A percentile compares a stretch with the other conserved stretches of the same genome.
Conservation (phyloP, 2,329 filamentous ascomycete species). For the Apiospora kogelbergensis region DNA sequence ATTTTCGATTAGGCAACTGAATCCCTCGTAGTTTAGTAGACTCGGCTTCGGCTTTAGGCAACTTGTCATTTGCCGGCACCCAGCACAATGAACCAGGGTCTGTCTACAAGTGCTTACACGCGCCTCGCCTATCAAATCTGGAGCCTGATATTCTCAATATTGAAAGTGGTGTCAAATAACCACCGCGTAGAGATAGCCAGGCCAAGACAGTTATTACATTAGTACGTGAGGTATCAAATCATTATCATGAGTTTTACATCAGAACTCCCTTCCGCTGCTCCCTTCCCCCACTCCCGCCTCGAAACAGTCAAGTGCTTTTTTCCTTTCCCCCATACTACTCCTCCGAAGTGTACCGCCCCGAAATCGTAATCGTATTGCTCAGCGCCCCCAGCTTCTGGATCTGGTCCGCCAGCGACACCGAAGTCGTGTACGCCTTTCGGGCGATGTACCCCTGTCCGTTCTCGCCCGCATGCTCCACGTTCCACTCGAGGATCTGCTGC, state of each 20-base stretch:
- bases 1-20: neutral
- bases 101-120: neutral
- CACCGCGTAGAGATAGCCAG: neutral
- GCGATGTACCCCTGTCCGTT: neutral
- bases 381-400: constrained; percentile 28
- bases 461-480: constrained; percentile 32
- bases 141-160: neutral
- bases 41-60: no score
- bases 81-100: no score
- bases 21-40: no score
- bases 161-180: no score
- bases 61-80: no score
- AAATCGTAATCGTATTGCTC: neutral
- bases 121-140: neutral
- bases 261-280: neutral
- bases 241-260: neutral
- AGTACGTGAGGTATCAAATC: neutral
- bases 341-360: neutral
- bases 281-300: no score
- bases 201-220: neutral
- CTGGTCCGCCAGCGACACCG: constrained; percentile 38
- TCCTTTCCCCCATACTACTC: neutral
- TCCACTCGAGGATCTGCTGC: constrained; percentile 43
- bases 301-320: neutral
- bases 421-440: constrained; percentile 36